Evolutionary conservation across 2,329 filamentous ascomycete genomes (phyloP), one percentile per base, ranked within the genome.

Genomic region (Epichloe hybrida): DNA sequence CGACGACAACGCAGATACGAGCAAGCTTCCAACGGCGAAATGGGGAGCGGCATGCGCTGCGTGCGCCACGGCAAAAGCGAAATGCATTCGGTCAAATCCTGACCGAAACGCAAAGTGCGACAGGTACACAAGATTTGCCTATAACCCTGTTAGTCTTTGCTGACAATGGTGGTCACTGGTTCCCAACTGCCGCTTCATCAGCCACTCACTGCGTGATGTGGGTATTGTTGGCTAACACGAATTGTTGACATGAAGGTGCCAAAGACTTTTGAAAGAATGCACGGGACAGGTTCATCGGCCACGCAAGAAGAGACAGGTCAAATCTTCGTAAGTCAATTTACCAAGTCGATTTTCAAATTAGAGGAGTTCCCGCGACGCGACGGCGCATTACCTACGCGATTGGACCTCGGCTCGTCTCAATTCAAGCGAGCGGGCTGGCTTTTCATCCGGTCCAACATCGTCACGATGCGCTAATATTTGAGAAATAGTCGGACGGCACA

Each of bases 21-120:
- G 57, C 21, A 66, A 66, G 56, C 58, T 64, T 34, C 58, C 66
- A 15, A 65, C 65, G 52, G 66, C 66, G 34, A 69, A 67, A 72
- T 76, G 73, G 73, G 73, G 73, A 15, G 71, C 71, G 4, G 73
- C 73, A 1, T 76, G 73, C 47, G 64, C 70, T 5, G 63, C 71
- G 1, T 76, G 73, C 55, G 71, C 73, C 6, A 63, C 67, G 12
- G 71, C 73, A 35, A 76, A 76, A 55, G 72, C 72, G 6, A 75
- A 75, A 54, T 76, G 73, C 53, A 66, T 75, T 43, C 68, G 72
- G 8, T 66, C 70, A 6, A 68, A 67, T 50, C 56, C 61, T 4
- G 52, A 56, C 2, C 55, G 60, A 0, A 65, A 64, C 1, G 57
- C 69, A 17, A 75, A 72, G 54, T 76, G 73, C 52, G 72, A 75